Percentiles rank a stretch among this genome's conserved stretches.
Conservation (phyloP, 495 filamentous ascomycete species). For the Talaromyces wortmannii region DNA sequence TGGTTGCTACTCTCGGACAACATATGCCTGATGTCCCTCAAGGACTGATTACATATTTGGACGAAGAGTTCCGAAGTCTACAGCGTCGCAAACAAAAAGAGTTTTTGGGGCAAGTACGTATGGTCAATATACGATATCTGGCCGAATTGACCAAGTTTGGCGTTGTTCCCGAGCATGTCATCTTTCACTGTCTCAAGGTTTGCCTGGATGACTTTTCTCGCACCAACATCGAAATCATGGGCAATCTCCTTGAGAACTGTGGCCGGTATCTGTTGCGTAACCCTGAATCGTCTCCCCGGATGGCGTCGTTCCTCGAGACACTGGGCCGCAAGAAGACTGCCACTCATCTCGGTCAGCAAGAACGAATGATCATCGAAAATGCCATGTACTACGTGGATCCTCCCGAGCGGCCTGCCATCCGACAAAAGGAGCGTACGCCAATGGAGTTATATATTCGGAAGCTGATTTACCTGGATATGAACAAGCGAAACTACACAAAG, state of each 20-base stretch:
- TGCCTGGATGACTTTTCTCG: constrained; percentile 95
- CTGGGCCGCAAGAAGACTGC: constrained; percentile 92
- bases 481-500: constrained; percentile 87
- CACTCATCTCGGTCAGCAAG: constrained; percentile 90
- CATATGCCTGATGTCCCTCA: constrained; percentile 92
- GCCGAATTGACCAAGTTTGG: constrained; percentile 98
- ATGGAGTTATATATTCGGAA: constrained; percentile 89
- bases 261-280: constrained; percentile 91
- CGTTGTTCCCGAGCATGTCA: constrained; percentile 95
- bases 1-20: constrained; percentile 87
- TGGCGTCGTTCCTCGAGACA: constrained; percentile 90
- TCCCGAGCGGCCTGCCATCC: constrained; percentile 84
- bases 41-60: constrained; percentile 86
- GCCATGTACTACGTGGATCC: constrained; percentile 98
- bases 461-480: constrained; percentile 87
- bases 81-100: constrained; percentile 99
- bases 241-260: constrained; percentile 94
- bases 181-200: constrained; percentile 97
- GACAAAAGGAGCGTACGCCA: constrained; percentile 91
- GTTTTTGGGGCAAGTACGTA: constrained; percentile 87
- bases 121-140: constrained; percentile 92
- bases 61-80: constrained; percentile 94
- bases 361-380: constrained; percentile 98
- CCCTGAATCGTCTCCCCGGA: constrained; percentile 85
- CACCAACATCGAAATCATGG: constrained; percentile 98